Evolutionary conservation across 2,329 filamentous ascomycete genomes (phyloP).

Genomic region (Trichoderma semiorbis): DNA sequence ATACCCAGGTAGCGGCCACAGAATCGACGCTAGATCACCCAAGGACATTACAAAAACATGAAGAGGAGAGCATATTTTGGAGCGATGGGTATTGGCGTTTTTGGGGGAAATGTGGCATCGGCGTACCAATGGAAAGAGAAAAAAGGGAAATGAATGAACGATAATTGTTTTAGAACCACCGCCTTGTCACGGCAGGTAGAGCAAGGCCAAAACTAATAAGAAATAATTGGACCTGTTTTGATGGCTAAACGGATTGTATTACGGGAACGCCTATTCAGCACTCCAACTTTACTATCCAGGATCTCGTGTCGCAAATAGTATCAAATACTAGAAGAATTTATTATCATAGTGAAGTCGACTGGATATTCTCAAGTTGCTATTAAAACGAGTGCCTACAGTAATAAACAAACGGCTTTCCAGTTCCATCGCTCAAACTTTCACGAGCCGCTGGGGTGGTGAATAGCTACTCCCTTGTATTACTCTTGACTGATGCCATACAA

Average conservation of each 20-base stretch:
- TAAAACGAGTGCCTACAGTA: neutral
- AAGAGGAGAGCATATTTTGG: neutral
- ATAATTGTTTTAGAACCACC: neutral
- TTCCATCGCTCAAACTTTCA: neutral
- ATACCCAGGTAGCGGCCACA: neutral
- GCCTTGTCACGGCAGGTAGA: neutral
- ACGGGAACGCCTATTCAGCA: neutral
- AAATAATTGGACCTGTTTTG: neutral
- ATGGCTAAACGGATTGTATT: neutral
- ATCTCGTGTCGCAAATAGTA: no score
- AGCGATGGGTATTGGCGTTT: conserved; percentile 11
- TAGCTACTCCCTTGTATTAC: neutral
- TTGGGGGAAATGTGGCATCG: neutral
- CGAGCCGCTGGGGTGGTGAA: neutral
- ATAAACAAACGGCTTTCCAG: neutral
- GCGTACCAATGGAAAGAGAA: neutral
- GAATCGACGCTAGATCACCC: neutral
- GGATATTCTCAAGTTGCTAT: no score
- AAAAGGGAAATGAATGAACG: neutral
- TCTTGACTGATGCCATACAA: neutral
- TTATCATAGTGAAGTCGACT: no score
- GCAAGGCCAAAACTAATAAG: neutral
- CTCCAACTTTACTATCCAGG: neutral
- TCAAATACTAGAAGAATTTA: no score
- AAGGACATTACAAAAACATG: neutral